phyloP scores from a whole-genome alignment of 805 yeast species.

The Lipomyces spencermartinsiae region DNA sequence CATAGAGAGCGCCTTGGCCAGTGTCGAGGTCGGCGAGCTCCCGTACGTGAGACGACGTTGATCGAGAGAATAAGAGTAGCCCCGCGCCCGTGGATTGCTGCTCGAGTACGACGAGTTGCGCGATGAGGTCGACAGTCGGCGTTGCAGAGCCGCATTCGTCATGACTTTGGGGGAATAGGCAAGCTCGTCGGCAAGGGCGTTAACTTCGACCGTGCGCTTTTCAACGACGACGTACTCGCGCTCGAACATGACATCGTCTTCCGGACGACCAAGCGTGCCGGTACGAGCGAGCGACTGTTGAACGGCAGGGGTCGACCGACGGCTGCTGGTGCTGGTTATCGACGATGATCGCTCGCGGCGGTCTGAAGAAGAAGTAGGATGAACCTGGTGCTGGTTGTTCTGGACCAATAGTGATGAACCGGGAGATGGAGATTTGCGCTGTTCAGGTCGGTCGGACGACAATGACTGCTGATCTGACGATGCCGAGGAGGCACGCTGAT shows the following conservation, averaged over 20 bases:
- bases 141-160: conserved; percentile 14
- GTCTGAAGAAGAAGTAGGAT: neutral
- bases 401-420: conserved; percentile 1
- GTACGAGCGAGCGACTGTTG: conserved; percentile 7
- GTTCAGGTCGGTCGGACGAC: neutral
- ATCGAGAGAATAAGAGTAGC: conserved; percentile 6
- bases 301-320: neutral
- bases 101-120: conserved; percentile 11
- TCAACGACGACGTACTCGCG: conserved; percentile 94
- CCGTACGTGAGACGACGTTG: conserved; percentile 43
- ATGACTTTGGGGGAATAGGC: conserved; percentile 48
- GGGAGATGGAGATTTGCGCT: neutral
- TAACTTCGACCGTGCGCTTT: conserved; percentile 92
- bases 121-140: conserved; percentile 28
- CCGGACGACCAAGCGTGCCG: conserved; percentile 30
- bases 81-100: neutral
- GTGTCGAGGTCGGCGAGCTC: conserved; percentile 77
- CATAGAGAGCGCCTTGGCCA: conserved; percentile 83
- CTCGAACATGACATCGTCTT: conserved; percentile 53
- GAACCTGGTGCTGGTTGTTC: neutral
- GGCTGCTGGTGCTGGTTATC: neutral
- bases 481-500: neutral
- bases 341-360: neutral
- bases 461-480: neutral
- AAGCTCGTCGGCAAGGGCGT: conserved; percentile 92